Conservation (phyloP, 2,329 filamentous ascomycete species). For the Penicillium sp. region DNA sequence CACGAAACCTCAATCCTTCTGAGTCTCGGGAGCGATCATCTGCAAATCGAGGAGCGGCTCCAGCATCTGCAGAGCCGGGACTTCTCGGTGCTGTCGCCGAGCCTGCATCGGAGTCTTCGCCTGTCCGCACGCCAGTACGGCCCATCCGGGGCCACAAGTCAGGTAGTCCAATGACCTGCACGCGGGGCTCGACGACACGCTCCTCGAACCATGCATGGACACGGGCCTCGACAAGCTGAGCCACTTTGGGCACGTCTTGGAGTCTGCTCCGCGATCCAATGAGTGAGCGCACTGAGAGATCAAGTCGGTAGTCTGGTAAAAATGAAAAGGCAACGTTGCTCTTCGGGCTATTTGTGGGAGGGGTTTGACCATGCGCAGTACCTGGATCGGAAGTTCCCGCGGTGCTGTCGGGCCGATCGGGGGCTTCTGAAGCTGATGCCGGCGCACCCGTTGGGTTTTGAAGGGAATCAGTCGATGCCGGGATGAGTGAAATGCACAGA, state of each 20-base stretch:
- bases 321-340: conserved; percentile 96
- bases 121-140: conserved; percentile 39
- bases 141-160: conserved; percentile 57
- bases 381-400: conserved; percentile 8
- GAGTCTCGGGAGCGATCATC: conserved; percentile 21
- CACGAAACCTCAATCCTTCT: conserved; percentile 33
- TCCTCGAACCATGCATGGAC: conserved; percentile 64
- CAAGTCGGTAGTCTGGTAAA: conserved; percentile 56
- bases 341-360: conserved; percentile 51
- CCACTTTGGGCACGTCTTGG: conserved; percentile 62
- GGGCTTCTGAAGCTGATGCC: conserved; percentile 18
- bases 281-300: conserved; percentile 59
- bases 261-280: conserved; percentile 58
- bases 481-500: conserved; percentile 86
- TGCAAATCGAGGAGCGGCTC: conserved; percentile 17
- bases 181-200: conserved; percentile 58
- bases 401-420: background rate
- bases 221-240: conserved; percentile 58
- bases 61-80: conserved; percentile 24
- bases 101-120: conserved; percentile 38
- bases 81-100: conserved; percentile 29
- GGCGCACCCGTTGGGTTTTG: conserved; percentile 31
- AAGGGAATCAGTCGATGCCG: conserved; percentile 46
- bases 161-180: conserved; percentile 59
- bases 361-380: conserved; percentile 12